These are phyloP conservation scores for Lasiodiplodia theobromae DNA, from an alignment of 2,329 filamentous ascomycete genomes.

Conservation along the genomic window DNA sequence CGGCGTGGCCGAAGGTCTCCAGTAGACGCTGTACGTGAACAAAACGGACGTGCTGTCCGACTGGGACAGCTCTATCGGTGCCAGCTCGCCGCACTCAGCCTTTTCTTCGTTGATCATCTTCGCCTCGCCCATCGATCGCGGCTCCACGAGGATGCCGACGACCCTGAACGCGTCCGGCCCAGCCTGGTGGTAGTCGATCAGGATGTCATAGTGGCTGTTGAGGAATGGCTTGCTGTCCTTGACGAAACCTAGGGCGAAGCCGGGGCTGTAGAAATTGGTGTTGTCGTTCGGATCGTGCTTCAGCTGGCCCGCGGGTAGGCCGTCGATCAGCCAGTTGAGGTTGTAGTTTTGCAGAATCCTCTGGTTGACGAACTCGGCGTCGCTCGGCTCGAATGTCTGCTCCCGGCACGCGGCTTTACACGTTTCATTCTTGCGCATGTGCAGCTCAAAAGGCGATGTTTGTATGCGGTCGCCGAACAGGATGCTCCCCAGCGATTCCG, in stretches of 20 bases:
- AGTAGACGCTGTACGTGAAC: slow-evolving; percentile 93
- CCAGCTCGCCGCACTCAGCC: slow-evolving; percentile 68
- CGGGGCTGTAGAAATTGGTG: slow-evolving; percentile 86
- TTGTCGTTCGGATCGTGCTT: slow-evolving; percentile 78
- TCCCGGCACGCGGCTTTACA: slow-evolving; percentile 81
- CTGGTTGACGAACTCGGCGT: slow-evolving; percentile 80
- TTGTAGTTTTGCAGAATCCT: slow-evolving; percentile 87
- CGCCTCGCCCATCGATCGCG: slow-evolving; percentile 71
- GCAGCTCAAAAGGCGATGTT: slow-evolving; percentile 90
- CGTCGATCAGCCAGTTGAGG: slow-evolving; percentile 95
- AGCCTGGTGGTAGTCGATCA: slow-evolving; percentile 89
- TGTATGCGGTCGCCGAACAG: slow-evolving; percentile 96
- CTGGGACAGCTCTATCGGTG: slow-evolving; percentile 69
- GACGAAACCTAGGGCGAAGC: slow-evolving; percentile 75
- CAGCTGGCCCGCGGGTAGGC: slow-evolving; percentile 86
- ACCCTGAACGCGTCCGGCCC: slow-evolving; percentile 78
- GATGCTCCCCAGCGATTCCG: slow-evolving; percentile 93
- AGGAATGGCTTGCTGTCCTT: slow-evolving; percentile 63
- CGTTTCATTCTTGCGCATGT: slow-evolving; percentile 85
- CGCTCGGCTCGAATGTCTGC: slow-evolving; percentile 69
- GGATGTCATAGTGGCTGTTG: slow-evolving; percentile 96
- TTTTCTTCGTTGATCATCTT: slow-evolving; percentile 59
- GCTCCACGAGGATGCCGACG: slow-evolving; percentile 89
- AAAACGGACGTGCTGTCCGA: slow-evolving; percentile 71
- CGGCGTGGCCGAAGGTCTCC: slow-evolving; percentile 81